Evolutionary conservation across 768 basidiomycete genomes (phyloP), one percentile per base, ranked within the genome.

Genomic region (Boletus sensibilis): DNA sequence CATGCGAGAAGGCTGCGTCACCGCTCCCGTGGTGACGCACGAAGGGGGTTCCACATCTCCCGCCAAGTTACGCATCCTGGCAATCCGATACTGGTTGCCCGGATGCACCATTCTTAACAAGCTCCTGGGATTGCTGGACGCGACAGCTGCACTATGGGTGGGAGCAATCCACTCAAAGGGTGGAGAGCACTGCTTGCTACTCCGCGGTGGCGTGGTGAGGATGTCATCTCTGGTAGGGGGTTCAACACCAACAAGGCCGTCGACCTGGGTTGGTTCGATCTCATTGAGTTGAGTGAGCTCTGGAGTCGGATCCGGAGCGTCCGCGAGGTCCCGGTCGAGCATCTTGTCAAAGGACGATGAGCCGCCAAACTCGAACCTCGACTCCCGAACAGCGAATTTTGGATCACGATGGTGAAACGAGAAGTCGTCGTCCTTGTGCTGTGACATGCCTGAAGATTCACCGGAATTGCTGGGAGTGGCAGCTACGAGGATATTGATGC

Each of bases 381-480:
- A 68, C 34, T 65, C 58, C 43, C 68, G 69, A 55, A 64, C 61
- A 35, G 43, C 41, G 27, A 53, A 55, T 25, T 62, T 59, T 35
- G 52, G 51, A 10, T n/a, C 46, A 14, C 58, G 64, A 34, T 44
- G 37, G 40, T 25, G 51, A 44, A 59, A 55, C 41, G 53, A 53
- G 34, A 65, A 57, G 29, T 18, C 43, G n/a, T 53, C 51, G n/a
- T 45, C 46, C 44, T 39, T 46, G 51, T 49, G 31, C 23, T 51
- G 69, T 61, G 66, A 60, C 8, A 50, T 27, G 33, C 46, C 56
- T 16, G 55, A 57, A 46, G 62, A 68, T 49, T 72, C 71, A 33
- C 68, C 74, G 0, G 80, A 80, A 48, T 74, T 61, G 12, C 69
- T 72, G 18, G 85, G 85, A 44, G 85, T 86, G 37, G 79, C 72